A percentile compares a stretch with the other conserved stretches of the same genome.
Conservation (phyloP, 768 basidiomycete species). For the Boletellus sp. region DNA sequence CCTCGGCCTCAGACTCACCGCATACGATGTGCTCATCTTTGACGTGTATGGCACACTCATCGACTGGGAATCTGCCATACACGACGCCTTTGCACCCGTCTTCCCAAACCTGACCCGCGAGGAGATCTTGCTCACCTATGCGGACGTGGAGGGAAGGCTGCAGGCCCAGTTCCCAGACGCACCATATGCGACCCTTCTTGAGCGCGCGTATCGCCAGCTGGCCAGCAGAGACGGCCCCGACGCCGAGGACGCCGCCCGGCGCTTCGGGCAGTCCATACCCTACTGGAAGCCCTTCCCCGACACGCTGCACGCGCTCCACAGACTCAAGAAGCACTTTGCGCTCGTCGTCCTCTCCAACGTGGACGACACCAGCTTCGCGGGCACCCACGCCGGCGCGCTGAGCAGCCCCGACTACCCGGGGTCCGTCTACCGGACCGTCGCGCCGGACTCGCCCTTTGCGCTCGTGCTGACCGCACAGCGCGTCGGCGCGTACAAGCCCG, state of each 20-base stretch:
- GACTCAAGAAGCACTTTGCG: conserved; percentile 59
- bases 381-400: conserved; percentile 51
- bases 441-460: conserved; percentile 54
- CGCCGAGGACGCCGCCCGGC: conserved; percentile 31
- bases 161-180: conserved; percentile 55
- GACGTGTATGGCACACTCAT: conserved; percentile 77
- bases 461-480: conserved; percentile 70
- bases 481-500: conserved; percentile 69
- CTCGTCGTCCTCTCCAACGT: conserved; percentile 77
- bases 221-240: not conserved
- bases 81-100: conserved; percentile 39
- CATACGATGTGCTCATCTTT: conserved; percentile 50
- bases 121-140: conserved; percentile 51
- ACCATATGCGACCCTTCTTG: conserved; percentile 61
- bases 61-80: conserved; percentile 74
- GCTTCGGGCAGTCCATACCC: conserved; percentile 58
- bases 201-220: conserved; percentile 35
- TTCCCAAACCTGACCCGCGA: conserved; percentile 18
- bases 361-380: conserved; percentile 58
- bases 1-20: conserved; percentile 11
- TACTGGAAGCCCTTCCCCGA: conserved; percentile 69
- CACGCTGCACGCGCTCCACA: conserved; percentile 54
- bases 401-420: conserved; percentile 10
- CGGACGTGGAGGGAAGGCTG: conserved; percentile 51
- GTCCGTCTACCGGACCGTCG: conserved; percentile 39